These are phyloP conservation scores for Chaetomium strumarium DNA, from an alignment of 2,329 filamentous ascomycete genomes.

Conservation along the genomic window DNA sequence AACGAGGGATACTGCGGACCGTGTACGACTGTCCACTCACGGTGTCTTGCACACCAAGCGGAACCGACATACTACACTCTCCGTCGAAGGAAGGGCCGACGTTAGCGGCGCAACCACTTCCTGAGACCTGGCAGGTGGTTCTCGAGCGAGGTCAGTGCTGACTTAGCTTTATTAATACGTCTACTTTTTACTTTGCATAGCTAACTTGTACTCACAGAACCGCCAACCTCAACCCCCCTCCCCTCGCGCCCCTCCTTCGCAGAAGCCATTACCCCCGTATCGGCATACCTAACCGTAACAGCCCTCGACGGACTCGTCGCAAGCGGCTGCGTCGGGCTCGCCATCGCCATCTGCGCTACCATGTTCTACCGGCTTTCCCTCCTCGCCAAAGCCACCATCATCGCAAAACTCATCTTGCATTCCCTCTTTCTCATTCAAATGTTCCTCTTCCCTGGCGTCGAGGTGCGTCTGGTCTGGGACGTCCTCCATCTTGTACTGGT, in stretches of 20 bases:
- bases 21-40: constrained; percentile 22
- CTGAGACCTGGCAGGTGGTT: constrained; percentile 20
- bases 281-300: constrained; percentile 18
- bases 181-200: background rate
- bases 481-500: constrained; percentile 17
- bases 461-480: constrained; percentile 19
- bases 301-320: constrained; percentile 22
- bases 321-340: constrained; percentile 18
- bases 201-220: constrained; percentile 2
- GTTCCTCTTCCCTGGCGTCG: constrained; percentile 17
- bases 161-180: background rate
- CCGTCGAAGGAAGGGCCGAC: constrained; percentile 6
- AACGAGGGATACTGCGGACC: constrained; percentile 10
- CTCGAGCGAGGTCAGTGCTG: constrained; percentile 15
- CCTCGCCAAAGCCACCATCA: constrained; percentile 12
- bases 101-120: constrained; percentile 13
- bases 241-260: constrained; percentile 14
- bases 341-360: constrained; percentile 19
- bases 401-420: constrained; percentile 19
- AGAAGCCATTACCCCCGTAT: constrained; percentile 17
- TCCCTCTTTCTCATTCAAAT: constrained; percentile 19
- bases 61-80: background rate
- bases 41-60: constrained; percentile 3
- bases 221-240: constrained; percentile 10
- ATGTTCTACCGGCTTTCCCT: constrained; percentile 10